Conservation (phyloP, 2,329 filamentous ascomycete species). For the Sphaerulina populicola region DNA sequence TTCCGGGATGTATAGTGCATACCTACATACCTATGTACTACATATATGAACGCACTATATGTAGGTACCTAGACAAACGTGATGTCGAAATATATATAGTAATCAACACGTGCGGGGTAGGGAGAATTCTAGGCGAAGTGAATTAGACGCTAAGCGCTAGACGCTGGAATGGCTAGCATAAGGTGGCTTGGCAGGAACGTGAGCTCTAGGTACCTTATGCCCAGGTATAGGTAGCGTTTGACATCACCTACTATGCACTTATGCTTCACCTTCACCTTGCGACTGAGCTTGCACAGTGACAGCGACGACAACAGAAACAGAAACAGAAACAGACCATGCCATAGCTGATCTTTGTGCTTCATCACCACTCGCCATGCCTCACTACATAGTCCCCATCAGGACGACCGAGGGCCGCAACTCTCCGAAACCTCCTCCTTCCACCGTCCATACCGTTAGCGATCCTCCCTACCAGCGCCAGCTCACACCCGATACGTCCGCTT, state of each 20-base stretch:
- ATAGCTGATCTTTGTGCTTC: background rate
- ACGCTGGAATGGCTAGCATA: too few relatives aligned
- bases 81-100: too few relatives aligned
- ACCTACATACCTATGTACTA: too few relatives aligned
- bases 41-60: too few relatives aligned
- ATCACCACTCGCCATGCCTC: conserved; percentile 27
- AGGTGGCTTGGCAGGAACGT: too few relatives aligned
- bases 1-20: too few relatives aligned
- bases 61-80: too few relatives aligned
- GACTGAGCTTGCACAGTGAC: background rate
- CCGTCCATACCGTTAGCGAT: conserved; percentile 48
- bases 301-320: background rate
- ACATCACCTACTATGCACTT: background rate
- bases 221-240: too few relatives aligned
- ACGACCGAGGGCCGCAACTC: conserved; percentile 32
- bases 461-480: conserved; percentile 55
- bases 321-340: background rate
- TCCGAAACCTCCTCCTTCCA: conserved; percentile 47
- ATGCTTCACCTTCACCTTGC: background rate
- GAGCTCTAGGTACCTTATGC: too few relatives aligned
- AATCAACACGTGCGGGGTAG: too few relatives aligned
- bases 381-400: conserved; percentile 30
- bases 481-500: conserved; percentile 57
- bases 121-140: too few relatives aligned
- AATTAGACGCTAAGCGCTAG: too few relatives aligned